These are phyloP conservation scores for Candida pseudofarinosa DNA, from an alignment of 805 yeast genomes.

Conservation along the genomic window DNA sequence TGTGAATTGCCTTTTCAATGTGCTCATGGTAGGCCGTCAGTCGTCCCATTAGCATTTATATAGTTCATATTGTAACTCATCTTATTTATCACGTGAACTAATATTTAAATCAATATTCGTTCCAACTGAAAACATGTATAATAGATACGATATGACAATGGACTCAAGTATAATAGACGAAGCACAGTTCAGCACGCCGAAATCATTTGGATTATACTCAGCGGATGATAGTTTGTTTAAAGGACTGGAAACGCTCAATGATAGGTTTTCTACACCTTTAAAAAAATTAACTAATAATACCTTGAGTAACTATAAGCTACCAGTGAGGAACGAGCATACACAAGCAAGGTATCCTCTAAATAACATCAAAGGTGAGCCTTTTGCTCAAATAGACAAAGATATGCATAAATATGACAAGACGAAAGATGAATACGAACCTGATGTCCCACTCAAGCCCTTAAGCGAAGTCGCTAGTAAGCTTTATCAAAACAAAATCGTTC, in stretches of 20 bases:
- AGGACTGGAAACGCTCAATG: background rate
- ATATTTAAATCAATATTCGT: no score
- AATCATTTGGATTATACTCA: constrained; percentile 2
- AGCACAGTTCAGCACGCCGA: constrained; percentile 1
- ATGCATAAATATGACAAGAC: background rate
- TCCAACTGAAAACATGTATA: background rate
- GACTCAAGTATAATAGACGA: background rate
- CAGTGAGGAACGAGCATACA: background rate
- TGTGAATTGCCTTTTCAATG: constrained; percentile 71
- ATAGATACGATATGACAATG: background rate
- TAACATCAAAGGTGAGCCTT: background rate
- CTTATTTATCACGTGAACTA: background rate
- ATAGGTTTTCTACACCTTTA: constrained; percentile 8
- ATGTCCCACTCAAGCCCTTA: background rate
- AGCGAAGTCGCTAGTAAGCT: constrained; percentile 10
- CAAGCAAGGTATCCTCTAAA: background rate
- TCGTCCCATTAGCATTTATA: constrained; percentile 47
- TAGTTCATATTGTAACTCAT: background rate
- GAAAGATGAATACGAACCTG: background rate
- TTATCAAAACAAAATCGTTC: constrained; percentile 7
- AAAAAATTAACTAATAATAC: constrained; percentile 9
- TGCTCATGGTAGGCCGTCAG: constrained; percentile 83
- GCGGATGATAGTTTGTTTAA: background rate
- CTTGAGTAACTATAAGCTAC: constrained; percentile 1
- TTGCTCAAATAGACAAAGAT: background rate